Evolutionary conservation across 257 asterid species (phyloP), one percentile per base, ranked within the genome.

Genomic region (Hygrophila difformis): DNA sequence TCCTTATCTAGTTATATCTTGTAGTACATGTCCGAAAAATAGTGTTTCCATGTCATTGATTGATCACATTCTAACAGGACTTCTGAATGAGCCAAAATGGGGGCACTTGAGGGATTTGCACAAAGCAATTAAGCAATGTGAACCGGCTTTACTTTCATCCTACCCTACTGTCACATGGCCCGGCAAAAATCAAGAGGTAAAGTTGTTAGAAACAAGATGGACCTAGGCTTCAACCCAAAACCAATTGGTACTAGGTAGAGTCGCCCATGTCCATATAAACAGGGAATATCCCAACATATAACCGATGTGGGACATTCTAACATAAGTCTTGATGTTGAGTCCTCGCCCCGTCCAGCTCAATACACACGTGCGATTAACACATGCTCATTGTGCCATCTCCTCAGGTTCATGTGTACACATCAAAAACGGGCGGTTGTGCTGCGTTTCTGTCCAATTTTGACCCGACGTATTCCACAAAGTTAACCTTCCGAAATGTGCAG

Each of bases 171-270:
- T 89, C 43, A 70, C 80, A 44, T 82, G 83, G 82, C 87, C 74
- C 21, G 93, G 82, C 2, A 85, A 73, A 66, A 85, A 82, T 62
- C 92, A 85, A 63, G 93, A 85, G 93, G 94, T 89, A 67, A 47
- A n/a, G n/a, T n/a, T n/a, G n/a, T n/a, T n/a, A n/a, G n/a, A n/a
- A n/a, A n/a, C n/a, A n/a, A n/a, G n/a, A n/a, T n/a, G n/a, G n/a
- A n/a, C n/a, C n/a, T n/a, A n/a, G n/a, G n/a, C n/a, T n/a, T n/a
- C n/a, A n/a, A n/a, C n/a, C n/a, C n/a, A n/a, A n/a, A n/a, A n/a
- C n/a, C n/a, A n/a, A n/a, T n/a, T n/a, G n/a, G n/a, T n/a, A n/a
- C n/a, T n/a, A n/a, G n/a, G n/a, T n/a, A n/a, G n/a, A n/a, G n/a
- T n/a, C n/a, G n/a, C n/a, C n/a, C n/a, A n/a, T n/a, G n/a, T n/a